A percentile compares a stretch with the other conserved stretches of the same genome.
These are phyloP conservation scores for Lasiosphaeria hispida DNA, from an alignment of 495 filamentous ascomycete species.

Conservation along the genomic window DNA sequence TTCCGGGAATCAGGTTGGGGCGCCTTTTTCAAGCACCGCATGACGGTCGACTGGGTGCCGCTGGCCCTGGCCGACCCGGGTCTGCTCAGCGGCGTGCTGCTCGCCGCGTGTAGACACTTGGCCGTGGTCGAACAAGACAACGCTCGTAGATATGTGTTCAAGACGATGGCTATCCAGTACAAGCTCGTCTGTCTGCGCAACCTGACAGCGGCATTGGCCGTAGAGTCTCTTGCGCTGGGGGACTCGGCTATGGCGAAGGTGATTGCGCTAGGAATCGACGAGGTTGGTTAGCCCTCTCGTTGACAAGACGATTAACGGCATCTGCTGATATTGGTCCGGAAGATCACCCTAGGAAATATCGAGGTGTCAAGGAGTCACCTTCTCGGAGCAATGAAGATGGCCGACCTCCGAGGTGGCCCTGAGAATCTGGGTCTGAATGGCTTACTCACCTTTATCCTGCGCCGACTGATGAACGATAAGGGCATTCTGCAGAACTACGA, in stretches of 20 bases:
- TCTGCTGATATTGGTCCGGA: neutral
- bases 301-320: neutral
- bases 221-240: neutral
- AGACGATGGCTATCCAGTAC: slow-evolving; percentile 10
- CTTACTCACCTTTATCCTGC: slow-evolving; percentile 3
- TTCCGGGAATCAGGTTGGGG: neutral
- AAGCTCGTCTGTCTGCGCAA: slow-evolving; percentile 7
- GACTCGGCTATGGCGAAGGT: slow-evolving; percentile 6
- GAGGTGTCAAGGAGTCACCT: slow-evolving; percentile 5
- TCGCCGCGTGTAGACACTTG: slow-evolving; percentile 10
- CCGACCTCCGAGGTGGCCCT: slow-evolving; percentile 2
- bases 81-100: neutral
- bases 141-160: neutral
- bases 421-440: slow-evolving; percentile 6
- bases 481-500: slow-evolving; percentile 13
- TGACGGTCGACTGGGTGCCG: slow-evolving; percentile 7
- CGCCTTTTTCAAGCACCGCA: neutral
- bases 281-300: neutral
- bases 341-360: slow-evolving; percentile 11
- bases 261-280: slow-evolving; percentile 6
- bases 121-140: neutral
- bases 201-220: neutral
- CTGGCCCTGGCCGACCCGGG: slow-evolving; percentile 2
- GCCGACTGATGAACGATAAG: slow-evolving; percentile 9
- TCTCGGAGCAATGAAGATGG: slow-evolving; percentile 12